Base-by-base conservation (phyloP, 73 alveolate species). In the Tetrahymena malaccensis region DNA sequence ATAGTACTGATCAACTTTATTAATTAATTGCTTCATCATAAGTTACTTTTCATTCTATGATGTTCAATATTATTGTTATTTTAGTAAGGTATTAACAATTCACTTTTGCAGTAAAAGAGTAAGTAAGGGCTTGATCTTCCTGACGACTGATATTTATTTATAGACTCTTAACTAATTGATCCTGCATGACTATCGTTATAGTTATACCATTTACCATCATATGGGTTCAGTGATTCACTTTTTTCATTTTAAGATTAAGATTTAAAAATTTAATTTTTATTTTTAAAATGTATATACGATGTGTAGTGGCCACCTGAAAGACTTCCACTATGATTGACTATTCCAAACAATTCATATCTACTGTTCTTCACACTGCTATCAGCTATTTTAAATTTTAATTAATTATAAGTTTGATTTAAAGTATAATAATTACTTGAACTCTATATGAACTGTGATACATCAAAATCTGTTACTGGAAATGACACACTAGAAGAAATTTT, bases 221-320 rank as follows among this genome's bases (percentile, higher is more conserved):
- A 95, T 10, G 97, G 95, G 93, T 95, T 95, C 50, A 44, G 55
- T 19, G 95, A 43, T 34, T 95, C 97, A 25, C 97, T 95, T 34
- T 50, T 38, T 31, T 50, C 16, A 50, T 40, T 40, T 40, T 40
- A 40, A 40, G 44, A 40, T 40, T 13, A 13, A 0, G 27, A 50
- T 50, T 50, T 15, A 50, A 19, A 13, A 0, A 5, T 50, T 50
- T 0, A 8, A 10, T 50, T 50, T 10, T 13, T 19, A 50, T 50
- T 19, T 50, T 10, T 13, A 50, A 19, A 50, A 50, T 50, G 3
- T 40, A 6, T 0, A 4, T 95, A 95, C 97, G 97, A 94, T 89
- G 97, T 95, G 40, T 95, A 95, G 55, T 95, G 97, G 21, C 97
- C 97, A 85, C 97, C 97, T 85, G 93, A 85, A 31, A 95, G 94